Evolutionary conservation across 164 flowering plant genomes (phyloP), one percentile per base, ranked within the genome.

Genomic region (Dillenia suffruticosa): DNA sequence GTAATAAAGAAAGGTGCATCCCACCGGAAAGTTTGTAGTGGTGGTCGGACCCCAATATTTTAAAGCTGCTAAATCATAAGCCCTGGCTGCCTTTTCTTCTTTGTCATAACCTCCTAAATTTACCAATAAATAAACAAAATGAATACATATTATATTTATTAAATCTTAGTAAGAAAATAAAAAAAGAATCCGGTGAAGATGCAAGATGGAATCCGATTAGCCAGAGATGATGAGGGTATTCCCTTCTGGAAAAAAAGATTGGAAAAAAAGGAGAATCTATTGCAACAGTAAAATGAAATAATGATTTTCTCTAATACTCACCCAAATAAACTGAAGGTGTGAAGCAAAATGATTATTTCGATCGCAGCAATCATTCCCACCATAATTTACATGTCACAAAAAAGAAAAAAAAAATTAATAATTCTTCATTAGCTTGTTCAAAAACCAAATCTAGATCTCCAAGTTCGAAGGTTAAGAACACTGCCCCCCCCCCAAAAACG

Each of bases 31-130:
- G 52, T 90, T 90, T 1, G 92, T 90, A 12, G 89, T 83, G 56
- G 97, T 86, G 52, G 84, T 76, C 45, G 84, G 78, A 69, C 97
- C 97, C 97, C 97, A 90, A 71, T 90, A 90, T 72, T 90, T 90
- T 62, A 90, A 87, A 63, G 97, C 97, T 9, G 94, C 97, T 14
- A 90, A 84, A 73, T 90, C 97, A 48, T 90, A 90, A 65, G 97
- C 93, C 69, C 92, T 78, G 0, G 97, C 97, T 45, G 97, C 97
- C 68, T 84, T 90, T 46, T 90, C 94, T 76, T 90, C 97, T 63
- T 82, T 90, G 72, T 90, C 97, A 79, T 90, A 90, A 5, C 97
- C 97, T 71, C 97, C 96, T 86, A 56, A 44, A 43, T 50, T 43
- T 16, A 46, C 46, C 24, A 50, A 11, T 24, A 32, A 5, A 55